phyloP scores from a whole-genome alignment of 345 rosid species.

The Corymbia maculata region DNA sequence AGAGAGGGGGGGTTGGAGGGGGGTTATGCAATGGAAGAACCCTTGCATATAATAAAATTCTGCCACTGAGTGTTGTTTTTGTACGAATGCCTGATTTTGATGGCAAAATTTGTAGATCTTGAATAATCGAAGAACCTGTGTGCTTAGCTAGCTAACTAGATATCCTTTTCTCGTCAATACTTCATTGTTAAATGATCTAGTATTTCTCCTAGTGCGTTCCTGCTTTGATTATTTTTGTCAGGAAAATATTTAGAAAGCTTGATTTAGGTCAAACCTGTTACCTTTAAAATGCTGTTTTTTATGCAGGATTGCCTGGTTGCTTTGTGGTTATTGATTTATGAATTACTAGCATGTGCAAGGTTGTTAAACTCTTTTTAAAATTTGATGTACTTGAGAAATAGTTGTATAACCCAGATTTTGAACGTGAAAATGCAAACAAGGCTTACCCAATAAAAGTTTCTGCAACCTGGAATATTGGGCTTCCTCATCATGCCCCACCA shows the following conservation, averaged over 20 bases:
- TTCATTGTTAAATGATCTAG: background rate
- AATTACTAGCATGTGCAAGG: background rate
- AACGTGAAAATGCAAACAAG: background rate
- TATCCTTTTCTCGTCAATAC: background rate
- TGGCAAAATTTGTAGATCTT: background rate
- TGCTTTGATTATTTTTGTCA: background rate
- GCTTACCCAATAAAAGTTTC: background rate
- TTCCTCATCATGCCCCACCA: background rate
- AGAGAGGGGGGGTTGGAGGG: too few relatives aligned
- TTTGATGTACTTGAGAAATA: background rate
- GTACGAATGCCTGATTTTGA: background rate
- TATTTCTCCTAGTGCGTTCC: background rate
- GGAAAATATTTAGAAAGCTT: background rate
- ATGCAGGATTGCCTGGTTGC: background rate
- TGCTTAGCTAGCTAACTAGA: background rate
- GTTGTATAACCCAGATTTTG: background rate
- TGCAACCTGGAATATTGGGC: background rate
- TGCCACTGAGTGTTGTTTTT: background rate
- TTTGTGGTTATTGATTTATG: background rate
- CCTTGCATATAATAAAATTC: background rate
- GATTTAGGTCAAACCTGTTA: background rate
- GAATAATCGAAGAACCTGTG: background rate
- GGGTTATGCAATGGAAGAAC: background rate
- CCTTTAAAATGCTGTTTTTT: background rate
- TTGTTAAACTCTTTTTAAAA: background rate